Percentiles rank a stretch among this genome's conserved stretches.
phyloP scores from a whole-genome alignment of 768 basidiomycete genomes.

The Podaxis sp. region DNA sequence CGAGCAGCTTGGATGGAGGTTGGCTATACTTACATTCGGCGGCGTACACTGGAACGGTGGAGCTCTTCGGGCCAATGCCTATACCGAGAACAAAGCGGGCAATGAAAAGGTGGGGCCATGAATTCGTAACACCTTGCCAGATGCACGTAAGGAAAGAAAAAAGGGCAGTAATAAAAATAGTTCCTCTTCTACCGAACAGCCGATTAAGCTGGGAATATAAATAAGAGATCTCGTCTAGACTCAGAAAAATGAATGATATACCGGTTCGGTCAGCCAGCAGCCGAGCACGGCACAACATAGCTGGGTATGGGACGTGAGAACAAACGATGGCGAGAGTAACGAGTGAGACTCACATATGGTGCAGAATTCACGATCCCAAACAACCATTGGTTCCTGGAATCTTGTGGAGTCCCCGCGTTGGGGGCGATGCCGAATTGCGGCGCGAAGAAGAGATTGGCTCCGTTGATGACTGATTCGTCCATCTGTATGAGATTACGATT shows the following conservation, averaged over 20 bases:
- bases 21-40: conserved; percentile 50
- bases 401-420: conserved; percentile 30
- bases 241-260: conserved; percentile 1
- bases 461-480: conserved; percentile 68
- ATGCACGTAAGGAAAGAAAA: conserved; percentile 54
- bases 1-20: neutral
- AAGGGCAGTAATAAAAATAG: conserved; percentile 58
- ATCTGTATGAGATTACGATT: conserved; percentile 36
- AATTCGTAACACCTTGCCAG: conserved; percentile 48
- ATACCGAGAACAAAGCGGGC: conserved; percentile 59
- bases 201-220: conserved; percentile 48
- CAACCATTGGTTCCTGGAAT: conserved; percentile 61
- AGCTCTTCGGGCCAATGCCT: conserved; percentile 65
- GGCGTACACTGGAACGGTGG: conserved; percentile 63
- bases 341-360: conserved; percentile 24
- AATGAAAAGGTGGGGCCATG: conserved; percentile 53
- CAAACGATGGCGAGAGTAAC: neutral
- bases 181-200: conserved; percentile 60
- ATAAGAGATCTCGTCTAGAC: neutral
- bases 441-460: conserved; percentile 64
- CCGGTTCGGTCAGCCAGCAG: conserved; percentile 49
- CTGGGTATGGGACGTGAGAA: neutral
- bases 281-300: conserved; percentile 29
- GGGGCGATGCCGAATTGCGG: conserved; percentile 47
- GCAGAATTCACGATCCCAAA: conserved; percentile 74